phyloP scores from a whole-genome alignment of 2,329 filamentous ascomycete genomes.

The Aureobasidium namibiae region DNA sequence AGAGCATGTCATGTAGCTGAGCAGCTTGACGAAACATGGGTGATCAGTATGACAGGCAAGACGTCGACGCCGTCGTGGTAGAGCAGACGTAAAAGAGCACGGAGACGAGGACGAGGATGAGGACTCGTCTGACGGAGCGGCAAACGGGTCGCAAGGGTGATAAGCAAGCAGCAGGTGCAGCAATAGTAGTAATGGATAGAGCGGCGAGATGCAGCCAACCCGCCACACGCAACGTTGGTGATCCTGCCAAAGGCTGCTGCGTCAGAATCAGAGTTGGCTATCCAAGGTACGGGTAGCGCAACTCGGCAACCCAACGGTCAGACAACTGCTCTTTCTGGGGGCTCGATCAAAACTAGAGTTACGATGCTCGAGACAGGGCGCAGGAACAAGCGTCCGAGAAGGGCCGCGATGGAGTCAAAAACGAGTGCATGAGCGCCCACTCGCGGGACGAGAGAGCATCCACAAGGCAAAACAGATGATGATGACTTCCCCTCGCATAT shows the following conservation, averaged over 20 bases:
- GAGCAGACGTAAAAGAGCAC: constrained; percentile 4
- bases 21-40: not conserved
- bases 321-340: constrained; percentile 1
- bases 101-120: not conserved
- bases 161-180: constrained; percentile 7
- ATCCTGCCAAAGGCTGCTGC: not conserved
- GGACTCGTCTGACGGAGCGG: constrained; percentile 3
- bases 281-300: constrained; percentile 1
- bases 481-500: constrained; percentile 10
- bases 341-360: constrained; percentile 5
- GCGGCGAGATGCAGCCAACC: constrained; percentile 5
- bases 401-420: constrained; percentile 1
- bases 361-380: not conserved
- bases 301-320: constrained; percentile 5
- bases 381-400: constrained; percentile 10
- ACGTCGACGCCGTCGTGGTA: not conserved
- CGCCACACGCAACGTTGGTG: constrained; percentile 8
- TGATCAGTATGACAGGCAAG: not conserved
- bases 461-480: constrained; percentile 5
- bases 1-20: constrained; percentile 6
- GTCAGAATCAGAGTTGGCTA: constrained; percentile 1
- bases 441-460: not conserved
- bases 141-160: constrained; percentile 4
- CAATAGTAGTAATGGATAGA: constrained; percentile 8
- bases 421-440: not conserved